phyloP scores from a whole-genome alignment of 1,284 basidiomycete species.

The Ustilago loliicola region DNA sequence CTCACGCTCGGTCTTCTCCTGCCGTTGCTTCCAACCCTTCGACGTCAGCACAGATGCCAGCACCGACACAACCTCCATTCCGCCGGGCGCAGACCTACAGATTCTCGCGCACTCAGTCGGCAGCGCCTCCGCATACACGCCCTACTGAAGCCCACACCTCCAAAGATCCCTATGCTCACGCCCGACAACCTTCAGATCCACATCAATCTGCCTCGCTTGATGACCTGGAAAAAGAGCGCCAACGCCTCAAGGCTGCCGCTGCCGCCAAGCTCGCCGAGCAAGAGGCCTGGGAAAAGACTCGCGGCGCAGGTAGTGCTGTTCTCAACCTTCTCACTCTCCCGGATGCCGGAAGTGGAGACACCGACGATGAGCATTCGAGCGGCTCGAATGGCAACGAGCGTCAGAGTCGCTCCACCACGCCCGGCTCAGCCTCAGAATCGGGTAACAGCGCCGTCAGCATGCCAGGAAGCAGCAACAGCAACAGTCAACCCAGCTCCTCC shows the following conservation, averaged over 20 bases:
- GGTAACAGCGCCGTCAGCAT: conserved; percentile 15
- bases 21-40: conserved; percentile 2
- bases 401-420: conserved; percentile 31
- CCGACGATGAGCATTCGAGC: conserved; percentile 19
- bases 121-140: conserved; percentile 31
- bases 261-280: conserved; percentile 60
- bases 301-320: conserved; percentile 65
- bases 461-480: conserved; percentile 10
- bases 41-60: conserved; percentile 33
- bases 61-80: conserved; percentile 39
- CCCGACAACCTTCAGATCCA: conserved; percentile 10
- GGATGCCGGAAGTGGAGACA: conserved; percentile 32
- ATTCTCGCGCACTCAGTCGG: conserved; percentile 35
- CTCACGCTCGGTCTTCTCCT: conserved; percentile 8
- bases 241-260: conserved; percentile 43
- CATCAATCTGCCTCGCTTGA: conserved; percentile 18
- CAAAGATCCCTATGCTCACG: not conserved
- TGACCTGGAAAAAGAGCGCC: conserved; percentile 44
- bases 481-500: conserved; percentile 17
- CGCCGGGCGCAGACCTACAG: conserved; percentile 34
- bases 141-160: conserved; percentile 7
- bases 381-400: conserved; percentile 9
- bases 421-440: conserved; percentile 35
- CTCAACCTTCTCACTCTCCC: conserved; percentile 56
- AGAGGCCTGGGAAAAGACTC: conserved; percentile 64